A percentile compares a stretch with the other conserved stretches of the same genome.
phyloP scores from a whole-genome alignment of 2,329 filamentous ascomycete species.

The Hysterium pulicare region DNA sequence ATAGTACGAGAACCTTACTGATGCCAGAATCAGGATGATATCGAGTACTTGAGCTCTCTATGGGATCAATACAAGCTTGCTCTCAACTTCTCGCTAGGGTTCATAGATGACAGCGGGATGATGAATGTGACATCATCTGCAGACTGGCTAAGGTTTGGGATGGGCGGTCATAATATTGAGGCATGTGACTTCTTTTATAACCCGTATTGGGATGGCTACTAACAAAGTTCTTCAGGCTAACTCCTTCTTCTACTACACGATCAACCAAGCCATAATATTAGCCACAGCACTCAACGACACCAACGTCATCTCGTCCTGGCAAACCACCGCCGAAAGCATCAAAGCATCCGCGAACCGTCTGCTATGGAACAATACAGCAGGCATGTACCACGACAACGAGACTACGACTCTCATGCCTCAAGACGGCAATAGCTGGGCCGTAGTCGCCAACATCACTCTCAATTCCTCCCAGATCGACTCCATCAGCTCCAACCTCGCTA shows the following conservation, averaged over 20 bases:
- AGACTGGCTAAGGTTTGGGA: conserved; percentile 51
- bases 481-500: conserved; percentile 32
- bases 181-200: too few relatives aligned
- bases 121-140: conserved; percentile 45
- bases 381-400: conserved; percentile 55
- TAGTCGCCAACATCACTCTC: conserved; percentile 37
- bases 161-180: conserved; percentile 50
- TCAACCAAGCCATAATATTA: conserved; percentile 52
- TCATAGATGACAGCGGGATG: conserved; percentile 43
- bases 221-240: too few relatives aligned
- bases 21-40: conserved; percentile 38
- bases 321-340: conserved; percentile 40
- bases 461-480: conserved; percentile 23
- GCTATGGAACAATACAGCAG: conserved; percentile 49
- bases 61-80: conserved; percentile 46
- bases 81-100: conserved; percentile 40
- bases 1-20: too few relatives aligned
- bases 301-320: conserved; percentile 40
- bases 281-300: conserved; percentile 48
- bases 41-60: conserved; percentile 38
- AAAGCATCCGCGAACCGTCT: conserved; percentile 45
- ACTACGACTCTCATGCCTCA: conserved; percentile 50
- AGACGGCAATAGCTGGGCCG: conserved; percentile 44
- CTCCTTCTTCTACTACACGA: conserved; percentile 48
- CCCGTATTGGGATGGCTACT: too few relatives aligned